Evolutionary conservation across 768 basidiomycete species (phyloP).

Genomic region (Lentinula sp.): DNA sequence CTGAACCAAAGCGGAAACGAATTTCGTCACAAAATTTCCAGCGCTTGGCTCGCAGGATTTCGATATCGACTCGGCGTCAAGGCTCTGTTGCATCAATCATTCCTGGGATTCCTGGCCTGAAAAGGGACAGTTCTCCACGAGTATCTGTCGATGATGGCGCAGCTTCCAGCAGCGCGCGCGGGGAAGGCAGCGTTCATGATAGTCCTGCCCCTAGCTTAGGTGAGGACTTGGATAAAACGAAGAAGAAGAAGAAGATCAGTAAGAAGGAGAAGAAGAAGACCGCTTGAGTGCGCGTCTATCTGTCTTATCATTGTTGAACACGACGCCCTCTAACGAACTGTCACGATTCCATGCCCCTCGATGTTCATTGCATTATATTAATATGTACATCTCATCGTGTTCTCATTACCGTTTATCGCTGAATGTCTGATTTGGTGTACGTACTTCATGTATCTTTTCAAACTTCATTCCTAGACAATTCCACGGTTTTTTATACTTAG

Average conservation of each 20-base stretch:
- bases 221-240: conserved; percentile 46
- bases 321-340: conserved; percentile 20
- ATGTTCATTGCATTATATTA: neutral
- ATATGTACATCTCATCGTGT: neutral
- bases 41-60: conserved; percentile 69
- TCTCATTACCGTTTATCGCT: neutral
- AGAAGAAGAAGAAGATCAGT: conserved; percentile 61
- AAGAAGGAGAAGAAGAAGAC: conserved; percentile 40
- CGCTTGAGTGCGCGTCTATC: conserved; percentile 13
- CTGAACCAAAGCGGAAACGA: conserved; percentile 74
- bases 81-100: conserved; percentile 46
- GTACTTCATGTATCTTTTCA: neutral
- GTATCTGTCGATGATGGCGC: conserved; percentile 39
- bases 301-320: conserved; percentile 6
- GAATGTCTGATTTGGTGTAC: neutral
- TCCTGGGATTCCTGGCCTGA: conserved; percentile 46
- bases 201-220: conserved; percentile 52
- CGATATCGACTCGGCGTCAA: conserved; percentile 54
- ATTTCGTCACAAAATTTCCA: conserved; percentile 87
- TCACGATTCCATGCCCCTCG: conserved; percentile 14
- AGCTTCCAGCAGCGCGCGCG: conserved; percentile 34
- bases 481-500: neutral
- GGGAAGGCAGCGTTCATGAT: conserved; percentile 30
- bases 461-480: neutral
- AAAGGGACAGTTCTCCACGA: conserved; percentile 37